Base-by-base conservation (phyloP, 192 early-diverging fungal genomes). In the Funneliformis mosseae region DNA sequence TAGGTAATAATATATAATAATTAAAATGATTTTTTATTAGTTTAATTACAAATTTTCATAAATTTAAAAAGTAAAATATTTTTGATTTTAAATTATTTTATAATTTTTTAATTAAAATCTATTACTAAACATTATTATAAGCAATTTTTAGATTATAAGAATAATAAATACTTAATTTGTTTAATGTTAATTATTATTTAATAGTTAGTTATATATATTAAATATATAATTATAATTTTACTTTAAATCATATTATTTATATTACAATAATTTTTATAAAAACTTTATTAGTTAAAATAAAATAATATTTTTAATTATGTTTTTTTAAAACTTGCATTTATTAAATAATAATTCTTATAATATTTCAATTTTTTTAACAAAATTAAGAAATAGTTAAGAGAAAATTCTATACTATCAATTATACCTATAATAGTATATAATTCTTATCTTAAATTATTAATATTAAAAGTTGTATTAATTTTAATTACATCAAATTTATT, bases 321-420 rank as follows among this genome's bases (percentile, higher is more conserved):
- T n/a, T n/a, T n/a, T n/a, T n/a, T n/a, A n/a, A n/a, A n/a, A n/a
- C n/a, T n/a, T n/a, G n/a, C n/a, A n/a, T n/a, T n/a, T n/a, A n/a
- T n/a, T n/a, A n/a, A n/a, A n/a, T n/a, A n/a, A n/a, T n/a, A n/a
- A n/a, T n/a, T n/a, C n/a, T n/a, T n/a, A n/a, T n/a, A n/a, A n/a
- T n/a, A n/a, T n/a, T n/a, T n/a, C n/a, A n/a, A n/a, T n/a, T n/a
- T n/a, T n/a, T n/a, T n/a, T n/a, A n/a, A n/a, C n/a, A n/a, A n/a
- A n/a, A n/a, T n/a, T n/a, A 74, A 9, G 21, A 74, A 18, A 8
- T 74, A 74, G 18, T 43, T 50, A 33, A 46, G 39, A 11, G 71
- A 21, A 74, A 74, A 74, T 27, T 43, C 42, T 25, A 43, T 74
- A n/a, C 71, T 43, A 48, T 74, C 43, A 43, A 48, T 48, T 46